Percentiles rank a stretch among this genome's conserved stretches.
phyloP scores from a whole-genome alignment of 805 yeast genomes.

The Sungouiella thailandica region DNA sequence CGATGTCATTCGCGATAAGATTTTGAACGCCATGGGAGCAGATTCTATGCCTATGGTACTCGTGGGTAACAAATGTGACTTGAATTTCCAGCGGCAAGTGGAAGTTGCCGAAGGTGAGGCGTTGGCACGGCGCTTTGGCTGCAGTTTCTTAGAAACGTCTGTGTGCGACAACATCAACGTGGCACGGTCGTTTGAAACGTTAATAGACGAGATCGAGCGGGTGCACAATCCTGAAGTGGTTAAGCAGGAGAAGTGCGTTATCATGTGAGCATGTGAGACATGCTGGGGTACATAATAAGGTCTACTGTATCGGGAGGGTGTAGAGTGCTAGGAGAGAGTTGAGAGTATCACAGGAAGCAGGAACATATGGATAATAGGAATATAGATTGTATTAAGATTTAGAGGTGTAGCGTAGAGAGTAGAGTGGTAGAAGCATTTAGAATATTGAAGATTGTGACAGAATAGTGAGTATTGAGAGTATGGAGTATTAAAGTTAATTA shows the following conservation, averaged over 20 bases:
- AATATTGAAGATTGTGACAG: too few species aligned
- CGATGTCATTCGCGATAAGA: conserved; percentile 75
- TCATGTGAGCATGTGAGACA: too few species aligned
- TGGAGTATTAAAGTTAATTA: too few species aligned
- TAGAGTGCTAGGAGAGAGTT: background rate
- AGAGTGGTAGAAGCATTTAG: too few species aligned
- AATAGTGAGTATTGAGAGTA: too few species aligned
- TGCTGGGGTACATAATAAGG: too few species aligned
- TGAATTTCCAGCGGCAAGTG: conserved; percentile 16
- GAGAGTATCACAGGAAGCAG: too few species aligned
- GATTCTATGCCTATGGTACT: conserved; percentile 46
- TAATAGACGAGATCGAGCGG: conserved; percentile 53
- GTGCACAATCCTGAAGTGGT: conserved; percentile 49
- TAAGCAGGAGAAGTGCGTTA: conserved; percentile 46
- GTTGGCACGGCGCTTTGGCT: conserved; percentile 40
- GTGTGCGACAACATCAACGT: conserved; percentile 45
- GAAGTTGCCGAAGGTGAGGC: conserved; percentile 27
- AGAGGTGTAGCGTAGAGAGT: too few species aligned
- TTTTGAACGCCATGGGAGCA: conserved; percentile 58
- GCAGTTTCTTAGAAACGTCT: conserved; percentile 45
- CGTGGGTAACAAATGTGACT: conserved; percentile 17
- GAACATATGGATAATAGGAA: too few species aligned
- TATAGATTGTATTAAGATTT: too few species aligned
- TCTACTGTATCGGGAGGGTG: too few species aligned
- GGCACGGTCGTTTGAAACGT: conserved; percentile 54